These are phyloP conservation scores for Bondarzewia mesenterica DNA, from an alignment of 1,284 basidiomycete species.

Conservation along the genomic window DNA sequence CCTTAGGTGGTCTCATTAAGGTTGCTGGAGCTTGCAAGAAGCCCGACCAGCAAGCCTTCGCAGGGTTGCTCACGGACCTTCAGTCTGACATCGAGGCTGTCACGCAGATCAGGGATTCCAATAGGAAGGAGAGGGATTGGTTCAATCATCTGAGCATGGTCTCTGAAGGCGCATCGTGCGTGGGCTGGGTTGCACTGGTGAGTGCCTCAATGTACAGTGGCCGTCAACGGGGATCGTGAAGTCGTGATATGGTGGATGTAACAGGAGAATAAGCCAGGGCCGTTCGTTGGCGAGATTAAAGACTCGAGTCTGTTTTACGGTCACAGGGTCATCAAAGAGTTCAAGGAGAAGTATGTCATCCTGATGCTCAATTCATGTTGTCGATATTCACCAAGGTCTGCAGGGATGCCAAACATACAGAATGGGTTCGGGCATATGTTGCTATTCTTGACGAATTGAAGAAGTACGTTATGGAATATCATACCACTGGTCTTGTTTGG, in stretches of 20 bases:
- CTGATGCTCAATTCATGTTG: neutral
- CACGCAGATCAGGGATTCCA: constrained; percentile 75
- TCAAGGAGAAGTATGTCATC: constrained; percentile 73
- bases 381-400: neutral
- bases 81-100: constrained; percentile 71
- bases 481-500: constrained; percentile 88
- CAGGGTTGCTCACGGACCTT: constrained; percentile 63
- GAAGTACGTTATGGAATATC: constrained; percentile 81
- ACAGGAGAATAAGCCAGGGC: constrained; percentile 78
- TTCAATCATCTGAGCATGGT: constrained; percentile 77
- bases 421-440: constrained; percentile 80
- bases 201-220: constrained; percentile 19
- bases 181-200: constrained; percentile 90
- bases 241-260: constrained; percentile 7
- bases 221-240: neutral
- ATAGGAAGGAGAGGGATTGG: constrained; percentile 78
- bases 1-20: constrained; percentile 64
- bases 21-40: constrained; percentile 73
- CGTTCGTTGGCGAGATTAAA: constrained; percentile 80
- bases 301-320: constrained; percentile 88
- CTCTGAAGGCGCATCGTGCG: constrained; percentile 76
- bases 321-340: constrained; percentile 88
- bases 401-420: constrained; percentile 83
- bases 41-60: constrained; percentile 60
- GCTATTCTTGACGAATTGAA: constrained; percentile 72